Conservation (phyloP, 495 filamentous ascomycete species). For the Podospora australis region DNA sequence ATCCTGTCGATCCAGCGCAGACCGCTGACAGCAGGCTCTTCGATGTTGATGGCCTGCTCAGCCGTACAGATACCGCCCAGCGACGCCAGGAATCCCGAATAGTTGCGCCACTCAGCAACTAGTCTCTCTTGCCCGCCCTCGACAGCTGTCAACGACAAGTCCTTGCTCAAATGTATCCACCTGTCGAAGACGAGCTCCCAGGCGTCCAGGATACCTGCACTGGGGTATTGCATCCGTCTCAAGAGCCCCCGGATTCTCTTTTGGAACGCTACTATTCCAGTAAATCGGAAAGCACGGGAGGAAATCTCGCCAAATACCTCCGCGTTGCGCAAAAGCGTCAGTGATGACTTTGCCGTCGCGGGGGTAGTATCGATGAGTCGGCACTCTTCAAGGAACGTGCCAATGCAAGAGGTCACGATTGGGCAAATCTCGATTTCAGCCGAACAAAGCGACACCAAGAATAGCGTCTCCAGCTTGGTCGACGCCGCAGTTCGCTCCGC, state of each 20-base stretch:
- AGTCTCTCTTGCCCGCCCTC: slow-evolving; percentile 47
- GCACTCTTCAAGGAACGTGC: slow-evolving; percentile 57
- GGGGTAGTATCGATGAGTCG: slow-evolving; percentile 45
- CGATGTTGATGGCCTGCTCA: slow-evolving; percentile 44
- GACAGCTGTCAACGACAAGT: slow-evolving; percentile 43
- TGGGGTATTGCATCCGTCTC: slow-evolving; percentile 53
- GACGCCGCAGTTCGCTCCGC: slow-evolving; percentile 43
- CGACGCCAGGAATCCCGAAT: slow-evolving; percentile 59
- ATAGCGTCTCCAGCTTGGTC: slow-evolving; percentile 50
- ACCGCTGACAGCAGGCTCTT: slow-evolving; percentile 51
- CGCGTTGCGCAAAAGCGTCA: slow-evolving; percentile 51
- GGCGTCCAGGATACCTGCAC: slow-evolving; percentile 53
- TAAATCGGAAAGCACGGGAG: slow-evolving; percentile 55
- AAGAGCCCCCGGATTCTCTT: slow-evolving; percentile 52
- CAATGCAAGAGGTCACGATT: slow-evolving; percentile 54
- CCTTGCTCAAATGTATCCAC: slow-evolving; percentile 54
- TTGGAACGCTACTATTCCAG: slow-evolving; percentile 60
- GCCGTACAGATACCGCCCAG: slow-evolving; percentile 62
- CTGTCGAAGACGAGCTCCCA: slow-evolving; percentile 58
- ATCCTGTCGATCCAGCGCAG: slow-evolving; percentile 58
- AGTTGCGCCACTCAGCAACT: slow-evolving; percentile 59
- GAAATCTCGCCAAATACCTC: slow-evolving; percentile 56
- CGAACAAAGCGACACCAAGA: slow-evolving; percentile 56
- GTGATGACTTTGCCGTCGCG: slow-evolving; percentile 39
- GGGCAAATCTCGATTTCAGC: slow-evolving; percentile 57